Percentiles rank a stretch among this genome's conserved stretches.
These are phyloP conservation scores for Zygosaccharomyces bailii DNA, from an alignment of 805 yeast genomes.

Conservation along the genomic window DNA sequence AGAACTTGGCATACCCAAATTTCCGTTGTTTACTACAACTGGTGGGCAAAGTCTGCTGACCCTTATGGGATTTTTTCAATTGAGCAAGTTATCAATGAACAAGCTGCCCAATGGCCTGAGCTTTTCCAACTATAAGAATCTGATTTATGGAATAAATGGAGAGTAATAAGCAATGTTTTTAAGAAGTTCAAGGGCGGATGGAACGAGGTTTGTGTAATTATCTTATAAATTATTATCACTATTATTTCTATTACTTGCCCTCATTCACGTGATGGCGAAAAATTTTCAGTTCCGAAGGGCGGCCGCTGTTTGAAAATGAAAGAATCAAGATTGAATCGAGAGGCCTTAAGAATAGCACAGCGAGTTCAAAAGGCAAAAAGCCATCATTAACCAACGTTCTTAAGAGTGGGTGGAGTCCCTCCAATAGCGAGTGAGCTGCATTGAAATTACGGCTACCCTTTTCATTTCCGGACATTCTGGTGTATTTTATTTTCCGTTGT, in stretches of 20 bases:
- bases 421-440: conserved; percentile 6
- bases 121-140: conserved; percentile 44
- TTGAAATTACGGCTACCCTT: conserved; percentile 1
- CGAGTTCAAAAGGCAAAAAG: neutral
- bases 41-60: conserved; percentile 64
- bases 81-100: conserved; percentile 37
- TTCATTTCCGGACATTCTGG: neutral
- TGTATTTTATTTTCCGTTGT: neutral
- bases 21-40: conserved; percentile 51
- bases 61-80: conserved; percentile 61
- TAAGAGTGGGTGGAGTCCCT: conserved; percentile 3
- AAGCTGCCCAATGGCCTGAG: conserved; percentile 36
- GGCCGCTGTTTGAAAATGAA: conserved; percentile 6
- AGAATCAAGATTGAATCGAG: conserved; percentile 2
- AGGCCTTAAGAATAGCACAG: neutral
- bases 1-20: conserved; percentile 63
- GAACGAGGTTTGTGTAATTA: conserved; percentile 1
- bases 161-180: conserved; percentile 16
- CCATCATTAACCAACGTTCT: neutral
- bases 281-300: conserved; percentile 6
- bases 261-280: conserved; percentile 3
- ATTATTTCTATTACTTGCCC: neutral
- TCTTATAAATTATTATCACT: conserved; percentile 1
- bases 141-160: conserved; percentile 47
- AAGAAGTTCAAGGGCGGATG: neutral